phyloP scores from a whole-genome alignment of 164 flowering plant genomes.

The Stephania cephalantha region DNA sequence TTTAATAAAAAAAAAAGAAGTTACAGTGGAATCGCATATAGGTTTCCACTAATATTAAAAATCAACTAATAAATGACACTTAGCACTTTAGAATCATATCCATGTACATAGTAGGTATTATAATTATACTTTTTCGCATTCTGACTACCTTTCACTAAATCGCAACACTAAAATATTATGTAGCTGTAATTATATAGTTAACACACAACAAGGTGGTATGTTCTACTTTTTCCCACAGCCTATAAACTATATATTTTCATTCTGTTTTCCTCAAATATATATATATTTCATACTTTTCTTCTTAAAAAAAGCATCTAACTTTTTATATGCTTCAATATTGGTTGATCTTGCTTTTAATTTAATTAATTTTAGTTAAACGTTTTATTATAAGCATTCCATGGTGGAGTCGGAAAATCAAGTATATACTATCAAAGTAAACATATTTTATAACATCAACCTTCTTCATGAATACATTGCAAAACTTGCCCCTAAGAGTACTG shows the following conservation, averaged over 20 bases:
- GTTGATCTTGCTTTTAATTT: too few species aligned
- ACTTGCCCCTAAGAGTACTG: too few species aligned
- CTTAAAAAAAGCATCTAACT: too few species aligned
- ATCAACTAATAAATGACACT: neutral
- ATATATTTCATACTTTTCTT: too few species aligned
- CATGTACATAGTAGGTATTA: neutral
- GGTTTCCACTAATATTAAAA: neutral
- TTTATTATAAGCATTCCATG: too few species aligned
- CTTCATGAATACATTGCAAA: too few species aligned
- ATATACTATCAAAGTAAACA: too few species aligned
- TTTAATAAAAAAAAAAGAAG: neutral
- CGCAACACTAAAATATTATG: neutral
- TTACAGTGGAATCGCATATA: neutral
- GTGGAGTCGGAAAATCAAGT: too few species aligned
- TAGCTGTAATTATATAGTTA: neutral
- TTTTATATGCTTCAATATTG: too few species aligned
- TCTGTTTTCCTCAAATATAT: too few species aligned
- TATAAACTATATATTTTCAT: neutral
- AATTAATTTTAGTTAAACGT: too few species aligned
- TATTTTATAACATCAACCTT: too few species aligned
- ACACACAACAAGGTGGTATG: neutral
- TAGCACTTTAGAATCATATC: neutral
- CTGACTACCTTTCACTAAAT: neutral
- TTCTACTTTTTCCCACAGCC: conserved; percentile 1
- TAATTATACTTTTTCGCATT: neutral